A percentile compares a stretch with the other conserved stretches of the same genome.
These are phyloP conservation scores for Talaromyces marneffei DNA, from an alignment of 2,329 filamentous ascomycete genomes.

Conservation along the genomic window DNA sequence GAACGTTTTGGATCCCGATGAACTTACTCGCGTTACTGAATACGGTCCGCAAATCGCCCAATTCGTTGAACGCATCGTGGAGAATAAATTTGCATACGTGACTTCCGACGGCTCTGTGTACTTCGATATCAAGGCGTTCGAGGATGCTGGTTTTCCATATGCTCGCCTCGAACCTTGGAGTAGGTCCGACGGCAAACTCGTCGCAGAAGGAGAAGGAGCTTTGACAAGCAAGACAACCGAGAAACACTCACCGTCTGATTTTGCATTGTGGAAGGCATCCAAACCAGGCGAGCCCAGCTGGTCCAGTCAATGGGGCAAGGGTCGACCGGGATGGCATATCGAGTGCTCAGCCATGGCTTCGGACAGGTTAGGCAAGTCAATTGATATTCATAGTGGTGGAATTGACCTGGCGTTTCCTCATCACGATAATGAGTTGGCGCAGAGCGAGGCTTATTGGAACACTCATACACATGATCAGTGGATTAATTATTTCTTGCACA, in stretches of 20 bases:
- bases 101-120: conserved; percentile 79
- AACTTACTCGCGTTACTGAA: conserved; percentile 84
- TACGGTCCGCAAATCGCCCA: conserved; percentile 80
- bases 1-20: conserved; percentile 77
- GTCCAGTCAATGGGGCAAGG: conserved; percentile 80
- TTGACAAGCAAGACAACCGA: conserved; percentile 54
- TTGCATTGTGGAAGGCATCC: conserved; percentile 88
- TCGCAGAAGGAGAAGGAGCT: conserved; percentile 85
- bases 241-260: conserved; percentile 76
- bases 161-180: conserved; percentile 80
- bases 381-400: conserved; percentile 91
- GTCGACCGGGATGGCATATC: conserved; percentile 92
- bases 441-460: conserved; percentile 78
- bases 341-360: conserved; percentile 96
- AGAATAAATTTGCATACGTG: conserved; percentile 79
- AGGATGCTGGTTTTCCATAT: conserved; percentile 77
- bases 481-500: conserved; percentile 95
- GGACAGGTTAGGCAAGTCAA: conserved; percentile 72
- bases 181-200: conserved; percentile 72
- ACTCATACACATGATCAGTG: conserved; percentile 55
- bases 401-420: conserved; percentile 89
- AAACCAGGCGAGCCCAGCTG: conserved; percentile 90
- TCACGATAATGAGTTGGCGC: conserved; percentile 86
- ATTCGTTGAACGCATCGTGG: conserved; percentile 75
- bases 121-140: conserved; percentile 84